phyloP scores from a whole-genome alignment of 192 early-diverging fungal species.

The Entophlyctis luteolus region DNA sequence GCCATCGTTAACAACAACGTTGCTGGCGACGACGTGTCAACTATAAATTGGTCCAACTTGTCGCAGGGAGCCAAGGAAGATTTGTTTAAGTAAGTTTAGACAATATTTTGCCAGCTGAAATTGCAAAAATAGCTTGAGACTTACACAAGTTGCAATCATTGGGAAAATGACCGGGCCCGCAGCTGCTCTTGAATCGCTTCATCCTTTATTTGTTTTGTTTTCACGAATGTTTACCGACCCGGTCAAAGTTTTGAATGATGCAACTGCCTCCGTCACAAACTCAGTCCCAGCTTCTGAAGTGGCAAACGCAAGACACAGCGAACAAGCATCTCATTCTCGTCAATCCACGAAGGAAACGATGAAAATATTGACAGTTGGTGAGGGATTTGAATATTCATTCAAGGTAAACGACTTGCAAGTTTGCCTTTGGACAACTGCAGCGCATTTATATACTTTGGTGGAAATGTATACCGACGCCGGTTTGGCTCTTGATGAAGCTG shows the following conservation, averaged over 20 bases:
- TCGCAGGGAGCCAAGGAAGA: constrained; percentile 29
- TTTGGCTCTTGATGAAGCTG: constrained; percentile 41
- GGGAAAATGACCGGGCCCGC: constrained; percentile 31
- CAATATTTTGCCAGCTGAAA: not conserved
- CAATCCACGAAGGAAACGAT: not conserved
- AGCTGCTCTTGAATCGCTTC: constrained; percentile 35
- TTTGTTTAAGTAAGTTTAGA: constrained; percentile 40
- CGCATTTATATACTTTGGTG: constrained; percentile 38
- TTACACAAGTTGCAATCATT: constrained; percentile 45
- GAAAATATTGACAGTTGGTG: not conserved
- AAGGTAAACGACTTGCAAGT: constrained; percentile 45
- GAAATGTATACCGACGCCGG: constrained; percentile 37
- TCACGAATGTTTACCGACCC: constrained; percentile 23
- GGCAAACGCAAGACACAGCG: too few relatives aligned
- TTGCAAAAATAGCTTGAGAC: constrained; percentile 31
- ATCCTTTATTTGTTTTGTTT: constrained; percentile 31
- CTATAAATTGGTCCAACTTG: constrained; percentile 28
- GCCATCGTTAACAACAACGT: not conserved
- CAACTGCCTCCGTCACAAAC: constrained; percentile 9
- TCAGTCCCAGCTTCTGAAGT: constrained; percentile 17
- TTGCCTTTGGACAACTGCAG: constrained; percentile 41
- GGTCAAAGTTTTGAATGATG: not conserved
- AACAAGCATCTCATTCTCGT: too few relatives aligned
- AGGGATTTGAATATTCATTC: constrained; percentile 24
- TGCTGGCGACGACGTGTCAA: constrained; percentile 18